These are phyloP conservation scores for Populus trichocarpa DNA, from an alignment of 441 rosid species.

Conservation along the genomic window DNA sequence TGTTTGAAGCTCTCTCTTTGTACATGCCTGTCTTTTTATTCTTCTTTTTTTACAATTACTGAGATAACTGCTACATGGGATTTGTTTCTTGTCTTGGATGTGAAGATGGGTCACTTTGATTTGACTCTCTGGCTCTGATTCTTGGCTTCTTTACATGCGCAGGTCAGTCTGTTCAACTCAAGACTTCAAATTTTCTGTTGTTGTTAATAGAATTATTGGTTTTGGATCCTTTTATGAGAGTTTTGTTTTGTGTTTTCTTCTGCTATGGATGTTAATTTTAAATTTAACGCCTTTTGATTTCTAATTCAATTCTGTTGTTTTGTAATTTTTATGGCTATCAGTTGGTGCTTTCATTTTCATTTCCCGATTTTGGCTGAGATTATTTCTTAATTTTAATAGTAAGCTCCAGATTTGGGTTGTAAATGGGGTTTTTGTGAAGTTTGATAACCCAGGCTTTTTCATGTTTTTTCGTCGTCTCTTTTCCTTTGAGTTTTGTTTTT, in stretches of 20 bases:
- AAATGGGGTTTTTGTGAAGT: not conserved
- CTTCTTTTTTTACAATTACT: not conserved
- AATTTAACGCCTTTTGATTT: not conserved
- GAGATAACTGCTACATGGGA: slow-evolving; percentile 10
- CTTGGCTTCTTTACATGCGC: slow-evolving; percentile 16
- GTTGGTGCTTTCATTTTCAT: not conserved
- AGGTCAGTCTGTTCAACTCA: slow-evolving; percentile 18
- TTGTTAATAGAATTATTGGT: not conserved
- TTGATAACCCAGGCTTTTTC: no score
- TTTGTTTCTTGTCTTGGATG: slow-evolving; percentile 19
- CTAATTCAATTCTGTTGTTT: not conserved
- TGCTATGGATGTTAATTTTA: not conserved
- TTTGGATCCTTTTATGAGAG: not conserved
- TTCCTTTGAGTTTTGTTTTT: no score
- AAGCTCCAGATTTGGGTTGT: no score
- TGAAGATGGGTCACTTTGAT: slow-evolving; percentile 17
- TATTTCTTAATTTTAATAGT: no score
- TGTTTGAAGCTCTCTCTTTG: not conserved
- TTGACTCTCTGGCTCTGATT: slow-evolving; percentile 18
- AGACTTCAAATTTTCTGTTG: slow-evolving; percentile 1
- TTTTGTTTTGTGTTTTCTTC: not conserved
- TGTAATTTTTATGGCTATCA: not conserved
- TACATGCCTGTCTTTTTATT: not conserved
- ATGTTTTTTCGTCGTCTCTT: no score
- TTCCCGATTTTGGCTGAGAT: not conserved